Base-by-base conservation (phyloP, 331 rosid species). In the Rosa hybrid region DNA sequence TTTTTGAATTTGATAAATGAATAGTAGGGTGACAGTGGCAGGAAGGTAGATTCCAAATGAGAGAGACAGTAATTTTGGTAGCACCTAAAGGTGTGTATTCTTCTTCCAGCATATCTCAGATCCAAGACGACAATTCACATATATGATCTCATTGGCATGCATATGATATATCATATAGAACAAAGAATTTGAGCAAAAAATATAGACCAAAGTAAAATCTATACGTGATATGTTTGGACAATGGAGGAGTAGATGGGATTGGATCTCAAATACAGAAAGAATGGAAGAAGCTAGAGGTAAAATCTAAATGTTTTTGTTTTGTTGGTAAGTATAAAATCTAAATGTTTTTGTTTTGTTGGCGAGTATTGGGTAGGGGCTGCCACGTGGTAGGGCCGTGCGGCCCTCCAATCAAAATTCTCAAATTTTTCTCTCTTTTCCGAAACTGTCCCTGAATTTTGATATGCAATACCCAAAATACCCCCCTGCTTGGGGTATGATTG, bases 211-310 rank as follows among this genome's bases (percentile, higher is more conserved):
- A 3, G 63, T 5, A 46, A 41, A 25, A 56, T 65, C 4, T 7
- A 27, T 27, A 14, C 48, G n/a, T 56, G 74, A 73, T 69, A 63
- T 62, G 82, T 49, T 56, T 75, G 81, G 46, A 77, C 74, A 39
- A 23, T 56, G 64, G 65, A 6, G 60, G 60, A 51, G 78, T 27
- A 64, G 64, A 72, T 42, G 67, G 59, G 74, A 81, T 68, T 65
- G 79, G 77, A 45, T 41, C 21, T 30, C 51, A 69, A 13, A 71
- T 59, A 41, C 72, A 18, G 21, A 68, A 68, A 20, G 50, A 39
- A 68, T 18, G 48, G 72, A 68, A 68, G 25, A 17, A 63, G 72
- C 72, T 18, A 68, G 72, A 68, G 50, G 72, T 68, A 17, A 67
- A 67, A 62, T 27, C 34, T 63, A 7, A 27, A 70, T 62, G 46